Evolutionary conservation across 225 moss, liverwort and hornwort genomes (phyloP), one percentile per base, ranked within the genome.

Genomic region (Lunularia cruciata): DNA sequence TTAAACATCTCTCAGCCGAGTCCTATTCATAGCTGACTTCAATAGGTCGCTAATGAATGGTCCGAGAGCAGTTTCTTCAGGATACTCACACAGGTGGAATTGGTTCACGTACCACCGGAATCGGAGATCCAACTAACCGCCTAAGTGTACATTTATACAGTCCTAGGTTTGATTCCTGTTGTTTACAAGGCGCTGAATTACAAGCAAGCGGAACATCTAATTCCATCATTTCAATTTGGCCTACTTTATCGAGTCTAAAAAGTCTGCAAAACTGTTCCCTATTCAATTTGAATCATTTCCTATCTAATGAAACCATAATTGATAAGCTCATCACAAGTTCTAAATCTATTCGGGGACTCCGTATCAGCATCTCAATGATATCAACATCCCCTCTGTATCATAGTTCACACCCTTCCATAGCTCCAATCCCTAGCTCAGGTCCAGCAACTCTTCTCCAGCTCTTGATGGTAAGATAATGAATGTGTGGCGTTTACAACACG

Each of bases 391-490:
- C 11, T 60, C 1, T 27, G 42, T 40, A 43, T 45, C 22, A 63
- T 28, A 36, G 59, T 43, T 45, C 25, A 30, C 43, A 30, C 27
- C 43, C 63, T 63, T 63, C 63, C 61, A 38, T 38, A 27, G 42
- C 43, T 42, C 42, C 63, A 63, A 27, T 63, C 40, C 5, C 42
- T 63, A 43, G 40, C 43, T 63, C 42, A 25, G 63, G 38, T 63
- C 42, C 25, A 43, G 43, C 43, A 63, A 63, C 25, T 63, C 26
- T 45, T 43, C 63, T 63, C 42, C 43, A 43, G 40, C 63, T 27
- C 48, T 47, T 49, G 65, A 47, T 48, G 65, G 47, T 47, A 48
- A 47, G n/a, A 49, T 66, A 47, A 47, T 33, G 65, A 49, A 66
- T 33, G 32, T 25, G 32, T 18, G 48, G 47, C 31, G 34, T 32